A percentile compares a stretch with the other conserved stretches of the same genome.
phyloP scores from a whole-genome alignment of 148 eudicot species.

The Rhododendron kiyosumense region DNA sequence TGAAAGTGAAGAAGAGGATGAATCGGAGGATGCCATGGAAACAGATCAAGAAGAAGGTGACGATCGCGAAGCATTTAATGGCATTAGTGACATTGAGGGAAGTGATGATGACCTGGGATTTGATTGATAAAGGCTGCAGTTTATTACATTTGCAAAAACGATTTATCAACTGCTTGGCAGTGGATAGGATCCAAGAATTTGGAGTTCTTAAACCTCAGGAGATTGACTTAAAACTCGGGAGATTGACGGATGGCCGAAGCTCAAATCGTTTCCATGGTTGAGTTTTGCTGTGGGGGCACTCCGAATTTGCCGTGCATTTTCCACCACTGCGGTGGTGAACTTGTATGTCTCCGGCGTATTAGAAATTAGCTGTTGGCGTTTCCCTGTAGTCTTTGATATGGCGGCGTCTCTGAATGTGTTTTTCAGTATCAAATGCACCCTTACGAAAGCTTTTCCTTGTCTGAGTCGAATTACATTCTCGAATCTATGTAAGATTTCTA shows the following conservation, averaged over 20 bases:
- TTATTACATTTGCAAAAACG: background rate
- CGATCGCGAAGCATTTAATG: conserved; percentile 30
- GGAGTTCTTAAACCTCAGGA: background rate
- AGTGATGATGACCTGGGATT: conserved; percentile 30
- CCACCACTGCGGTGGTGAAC: background rate
- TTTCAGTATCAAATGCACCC: background rate
- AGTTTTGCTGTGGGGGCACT: background rate
- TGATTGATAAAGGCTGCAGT: conserved; percentile 13
- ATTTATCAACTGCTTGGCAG: background rate
- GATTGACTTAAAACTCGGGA: background rate
- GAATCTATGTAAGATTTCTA: too few relatives aligned
- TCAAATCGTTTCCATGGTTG: background rate
- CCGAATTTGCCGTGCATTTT: background rate
- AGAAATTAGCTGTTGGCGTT: background rate
- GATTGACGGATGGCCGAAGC: background rate
- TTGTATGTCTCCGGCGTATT: background rate
- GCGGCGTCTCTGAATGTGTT: background rate
- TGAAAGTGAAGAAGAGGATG: conserved; percentile 49
- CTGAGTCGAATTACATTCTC: background rate
- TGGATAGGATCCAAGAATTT: background rate
- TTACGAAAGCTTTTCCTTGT: too few relatives aligned
- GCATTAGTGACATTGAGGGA: conserved; percentile 53
- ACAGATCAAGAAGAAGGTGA: conserved; percentile 53
- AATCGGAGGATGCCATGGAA: conserved; percentile 69
- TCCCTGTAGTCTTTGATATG: background rate